A percentile compares a stretch with the other conserved stretches of the same genome.
Conservation (phyloP, 768 basidiomycete species). For the Sarcodon aspratus region DNA sequence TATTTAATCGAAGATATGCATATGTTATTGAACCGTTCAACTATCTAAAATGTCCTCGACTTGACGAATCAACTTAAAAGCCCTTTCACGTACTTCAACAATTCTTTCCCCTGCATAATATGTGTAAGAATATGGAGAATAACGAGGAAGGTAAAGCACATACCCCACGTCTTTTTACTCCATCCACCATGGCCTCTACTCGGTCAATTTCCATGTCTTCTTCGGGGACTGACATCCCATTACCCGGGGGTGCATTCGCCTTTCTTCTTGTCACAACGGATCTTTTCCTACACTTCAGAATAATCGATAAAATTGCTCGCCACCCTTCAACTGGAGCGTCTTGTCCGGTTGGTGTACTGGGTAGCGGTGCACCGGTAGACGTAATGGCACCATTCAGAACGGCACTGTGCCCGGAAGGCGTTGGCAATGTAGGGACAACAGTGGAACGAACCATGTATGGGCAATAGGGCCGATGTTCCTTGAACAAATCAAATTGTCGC, state of each 20-base stretch:
- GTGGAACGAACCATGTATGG: conserved; percentile 75
- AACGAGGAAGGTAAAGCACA: conserved; percentile 16
- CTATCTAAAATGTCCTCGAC: no score
- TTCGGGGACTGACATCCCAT: conserved; percentile 5
- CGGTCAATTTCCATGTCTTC: conserved; percentile 22
- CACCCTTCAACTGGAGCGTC: conserved; percentile 55
- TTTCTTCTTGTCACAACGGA: conserved; percentile 13
- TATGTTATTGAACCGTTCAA: no score
- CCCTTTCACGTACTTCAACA: conserved; percentile 62
- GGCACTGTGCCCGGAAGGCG: conserved; percentile 4
- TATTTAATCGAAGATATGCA: no score
- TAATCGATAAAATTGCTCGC: conserved; percentile 63
- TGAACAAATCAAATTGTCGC: conserved; percentile 61
- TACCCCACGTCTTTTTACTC: conserved; percentile 68
- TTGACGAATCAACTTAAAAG: conserved; percentile 36
- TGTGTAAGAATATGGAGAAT: conserved; percentile 4
- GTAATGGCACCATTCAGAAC: background rate
- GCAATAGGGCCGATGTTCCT: conserved; percentile 78
- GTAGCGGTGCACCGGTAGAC: background rate
- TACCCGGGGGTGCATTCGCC: conserved; percentile 1
- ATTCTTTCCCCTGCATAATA: conserved; percentile 45
- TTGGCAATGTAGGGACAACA: conserved; percentile 42
- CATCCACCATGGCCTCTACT: conserved; percentile 67
- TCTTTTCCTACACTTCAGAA: conserved; percentile 51
- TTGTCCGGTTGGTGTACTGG: background rate